Conservation (phyloP, 1,139 yeast genomes). For the Kurtzmaniella natalensis region DNA sequence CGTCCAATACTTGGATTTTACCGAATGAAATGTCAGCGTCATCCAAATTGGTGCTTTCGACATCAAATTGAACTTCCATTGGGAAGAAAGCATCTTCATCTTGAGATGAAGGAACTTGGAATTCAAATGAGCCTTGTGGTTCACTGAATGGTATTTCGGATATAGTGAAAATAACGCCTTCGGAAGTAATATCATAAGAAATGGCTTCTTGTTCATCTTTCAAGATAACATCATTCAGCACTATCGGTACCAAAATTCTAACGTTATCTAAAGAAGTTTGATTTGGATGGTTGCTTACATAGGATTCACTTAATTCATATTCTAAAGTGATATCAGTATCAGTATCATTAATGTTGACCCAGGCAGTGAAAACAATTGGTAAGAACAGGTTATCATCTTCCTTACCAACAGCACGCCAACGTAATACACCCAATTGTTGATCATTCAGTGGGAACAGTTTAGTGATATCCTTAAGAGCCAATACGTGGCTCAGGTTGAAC, state of each 20-base stretch:
- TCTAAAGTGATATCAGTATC: constrained; percentile 80
- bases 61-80: constrained; percentile 56
- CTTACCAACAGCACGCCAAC: constrained; percentile 77
- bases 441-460: constrained; percentile 90
- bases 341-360: constrained; percentile 68
- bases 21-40: constrained; percentile 41
- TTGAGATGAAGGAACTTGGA: constrained; percentile 59
- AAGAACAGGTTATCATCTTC: constrained; percentile 55
- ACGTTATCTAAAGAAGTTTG: constrained; percentile 37
- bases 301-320: constrained; percentile 59
- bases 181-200: constrained; percentile 48
- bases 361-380: constrained; percentile 77
- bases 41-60: constrained; percentile 28
- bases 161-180: constrained; percentile 57
- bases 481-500: constrained; percentile 53
- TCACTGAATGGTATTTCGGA: constrained; percentile 45
- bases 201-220: constrained; percentile 45
- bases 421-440: constrained; percentile 82
- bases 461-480: constrained; percentile 71
- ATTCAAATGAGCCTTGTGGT: constrained; percentile 74
- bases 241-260: constrained; percentile 62
- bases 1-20: constrained; percentile 38
- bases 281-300: constrained; percentile 25
- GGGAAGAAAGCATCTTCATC: constrained; percentile 91
- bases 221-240: constrained; percentile 54